A percentile compares a stretch with the other conserved stretches of the same genome.
Evolutionary conservation across 306 rosid genomes (phyloP).

Genomic region (Pyrus pyrifolia): DNA sequence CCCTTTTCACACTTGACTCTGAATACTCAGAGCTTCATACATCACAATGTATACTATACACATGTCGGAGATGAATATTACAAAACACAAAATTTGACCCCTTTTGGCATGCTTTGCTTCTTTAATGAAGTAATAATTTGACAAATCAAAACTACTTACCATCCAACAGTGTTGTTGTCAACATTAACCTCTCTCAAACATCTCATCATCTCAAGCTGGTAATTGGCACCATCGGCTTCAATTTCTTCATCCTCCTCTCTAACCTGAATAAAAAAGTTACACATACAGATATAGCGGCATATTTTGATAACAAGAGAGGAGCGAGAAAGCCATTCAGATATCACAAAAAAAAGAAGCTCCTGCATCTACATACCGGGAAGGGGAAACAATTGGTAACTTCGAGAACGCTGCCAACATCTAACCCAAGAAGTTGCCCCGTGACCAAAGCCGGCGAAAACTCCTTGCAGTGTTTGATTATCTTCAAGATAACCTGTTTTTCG

Average conservation of each 20-base stretch:
- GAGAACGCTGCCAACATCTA: constrained; percentile 96
- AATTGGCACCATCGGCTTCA: constrained; percentile 98
- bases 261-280: constrained; percentile 22
- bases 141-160: constrained; percentile 43
- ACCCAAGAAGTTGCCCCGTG: constrained; percentile 94
- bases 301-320: not conserved
- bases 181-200: constrained; percentile 98
- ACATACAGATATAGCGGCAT: too few relatives aligned
- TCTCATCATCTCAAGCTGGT: constrained; percentile 99
- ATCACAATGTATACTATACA: too few relatives aligned
- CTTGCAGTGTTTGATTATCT: constrained; percentile 98
- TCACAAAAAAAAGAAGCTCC: not conserved
- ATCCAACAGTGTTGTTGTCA: constrained; percentile 96
- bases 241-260: constrained; percentile 95
- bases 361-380: constrained; percentile 56
- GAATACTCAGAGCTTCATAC: not conserved
- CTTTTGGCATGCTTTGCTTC: not conserved
- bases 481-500: constrained; percentile 57
- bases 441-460: constrained; percentile 89
- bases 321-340: not conserved
- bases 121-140: not conserved
- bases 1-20: not conserved
- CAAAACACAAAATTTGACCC: not conserved
- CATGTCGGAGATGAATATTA: not conserved
- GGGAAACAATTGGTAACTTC: constrained; percentile 99